These are phyloP conservation scores for Trichosanthes truncata DNA, from an alignment of 306 rosid genomes.

Conservation along the genomic window DNA sequence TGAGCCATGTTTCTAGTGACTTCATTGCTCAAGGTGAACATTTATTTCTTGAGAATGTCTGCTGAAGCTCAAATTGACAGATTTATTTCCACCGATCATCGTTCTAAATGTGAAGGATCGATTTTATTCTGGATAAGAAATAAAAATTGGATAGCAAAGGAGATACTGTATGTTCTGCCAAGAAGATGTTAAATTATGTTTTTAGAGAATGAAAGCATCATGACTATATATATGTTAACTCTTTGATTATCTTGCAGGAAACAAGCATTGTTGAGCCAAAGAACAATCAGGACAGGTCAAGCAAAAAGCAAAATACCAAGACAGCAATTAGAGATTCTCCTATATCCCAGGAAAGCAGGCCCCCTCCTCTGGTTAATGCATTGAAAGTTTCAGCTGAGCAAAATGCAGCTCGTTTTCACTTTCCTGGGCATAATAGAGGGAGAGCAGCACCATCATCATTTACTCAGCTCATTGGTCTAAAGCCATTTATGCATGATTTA, in stretches of 20 bases:
- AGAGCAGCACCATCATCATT: conserved; percentile 66
- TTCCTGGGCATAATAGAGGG: conserved; percentile 94
- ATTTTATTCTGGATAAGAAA: neutral
- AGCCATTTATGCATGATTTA: conserved; percentile 61
- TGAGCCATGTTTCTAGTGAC: neutral
- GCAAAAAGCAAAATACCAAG: neutral
- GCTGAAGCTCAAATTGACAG: neutral
- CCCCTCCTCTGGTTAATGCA: conserved; percentile 60
- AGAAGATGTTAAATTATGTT: neutral
- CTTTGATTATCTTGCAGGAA: conserved; percentile 5
- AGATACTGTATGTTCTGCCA: neutral
- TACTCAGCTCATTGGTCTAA: conserved; percentile 49
- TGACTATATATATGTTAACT: neutral
- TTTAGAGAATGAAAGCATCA: neutral
- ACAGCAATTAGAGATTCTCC: neutral
- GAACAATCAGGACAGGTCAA: neutral
- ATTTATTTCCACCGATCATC: neutral
- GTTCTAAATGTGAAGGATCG: neutral
- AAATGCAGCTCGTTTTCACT: conserved; percentile 61
- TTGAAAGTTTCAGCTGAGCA: conserved; percentile 58
- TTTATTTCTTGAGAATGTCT: neutral
- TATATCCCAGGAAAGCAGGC: conserved; percentile 13
- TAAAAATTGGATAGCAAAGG: neutral
- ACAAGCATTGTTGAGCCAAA: neutral
- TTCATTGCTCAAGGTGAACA: neutral